phyloP scores from a whole-genome alignment of 2,329 filamentous ascomycete genomes.

The Fusarium sp. region DNA sequence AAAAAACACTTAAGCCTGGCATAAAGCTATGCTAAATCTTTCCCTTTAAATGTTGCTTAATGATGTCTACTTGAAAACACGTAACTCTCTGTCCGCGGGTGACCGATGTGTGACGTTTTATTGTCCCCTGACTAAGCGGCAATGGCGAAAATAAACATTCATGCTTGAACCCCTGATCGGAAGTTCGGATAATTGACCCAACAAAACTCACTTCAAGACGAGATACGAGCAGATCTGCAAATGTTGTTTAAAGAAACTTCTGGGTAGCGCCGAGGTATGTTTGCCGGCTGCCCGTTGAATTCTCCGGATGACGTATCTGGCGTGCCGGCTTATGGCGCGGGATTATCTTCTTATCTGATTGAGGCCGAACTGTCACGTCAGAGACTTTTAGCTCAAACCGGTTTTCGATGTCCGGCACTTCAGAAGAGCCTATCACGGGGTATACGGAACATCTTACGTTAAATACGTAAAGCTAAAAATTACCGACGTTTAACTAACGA shows the following conservation, averaged over 20 bases:
- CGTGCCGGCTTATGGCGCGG: neutral
- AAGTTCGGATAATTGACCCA: neutral
- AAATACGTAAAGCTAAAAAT: neutral
- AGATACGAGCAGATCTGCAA: too few relatives aligned
- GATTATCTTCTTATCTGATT: neutral
- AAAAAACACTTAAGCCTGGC: too few relatives aligned
- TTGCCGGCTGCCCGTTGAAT: rapidly evolving
- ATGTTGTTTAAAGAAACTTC: too few relatives aligned
- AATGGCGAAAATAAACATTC: rapidly evolving
- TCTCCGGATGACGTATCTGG: neutral
- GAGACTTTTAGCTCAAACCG: rapidly evolving
- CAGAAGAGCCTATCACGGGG: neutral
- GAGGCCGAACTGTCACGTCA: rapidly evolving
- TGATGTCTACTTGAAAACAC: rapidly evolving
- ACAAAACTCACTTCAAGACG: neutral
- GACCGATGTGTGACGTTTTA: rapidly evolving
- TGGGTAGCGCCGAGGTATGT: too few relatives aligned
- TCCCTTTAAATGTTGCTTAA: rapidly evolving
- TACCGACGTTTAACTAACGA: too few relatives aligned
- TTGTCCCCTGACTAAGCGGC: neutral
- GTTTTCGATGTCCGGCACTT: neutral
- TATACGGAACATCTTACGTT: neutral
- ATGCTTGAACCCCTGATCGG: neutral
- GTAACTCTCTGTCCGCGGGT: rapidly evolving
- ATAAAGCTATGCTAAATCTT: too few relatives aligned